A percentile compares a stretch with the other conserved stretches of the same genome.
Evolutionary conservation across 2,329 filamentous ascomycete species (phyloP).

Genomic region (Phialophora expanda): DNA sequence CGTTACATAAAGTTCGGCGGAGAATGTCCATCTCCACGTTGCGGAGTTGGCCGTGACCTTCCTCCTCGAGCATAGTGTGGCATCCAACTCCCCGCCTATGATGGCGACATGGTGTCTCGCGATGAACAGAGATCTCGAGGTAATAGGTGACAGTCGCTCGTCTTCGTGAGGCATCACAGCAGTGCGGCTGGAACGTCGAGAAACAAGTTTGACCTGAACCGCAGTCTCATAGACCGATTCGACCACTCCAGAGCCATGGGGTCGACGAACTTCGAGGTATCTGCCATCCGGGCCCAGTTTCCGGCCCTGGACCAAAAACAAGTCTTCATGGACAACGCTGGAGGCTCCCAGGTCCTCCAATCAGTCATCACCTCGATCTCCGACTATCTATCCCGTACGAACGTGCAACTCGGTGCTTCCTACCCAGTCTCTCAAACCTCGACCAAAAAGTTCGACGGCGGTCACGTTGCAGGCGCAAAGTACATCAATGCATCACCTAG

Average conservation of each 20-base stretch:
- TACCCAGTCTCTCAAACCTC: slow-evolving; percentile 67
- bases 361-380: slow-evolving; percentile 69
- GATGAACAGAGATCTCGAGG: neutral
- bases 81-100: neutral
- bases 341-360: slow-evolving; percentile 72
- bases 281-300: slow-evolving; percentile 64
- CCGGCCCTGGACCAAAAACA: slow-evolving; percentile 70
- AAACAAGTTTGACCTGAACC: neutral
- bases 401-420: slow-evolving; percentile 76
- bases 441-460: slow-evolving; percentile 64
- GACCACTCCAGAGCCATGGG: slow-evolving; percentile 17
- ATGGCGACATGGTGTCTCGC: slow-evolving; percentile 1
- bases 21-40: neutral
- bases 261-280: slow-evolving; percentile 58
- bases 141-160: neutral
- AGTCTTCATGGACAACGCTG: slow-evolving; percentile 78
- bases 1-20: slow-evolving; percentile 3
- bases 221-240: neutral
- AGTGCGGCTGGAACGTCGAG: neutral
- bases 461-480: slow-evolving; percentile 67
- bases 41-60: slow-evolving; percentile 4
- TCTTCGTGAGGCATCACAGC: neutral
- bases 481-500: slow-evolving; percentile 71
- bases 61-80: neutral
- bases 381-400: slow-evolving; percentile 69